Evolutionary conservation across 2,329 filamentous ascomycete genomes (phyloP), one percentile per base, ranked within the genome.

Genomic region (Botrytis galanthina): DNA sequence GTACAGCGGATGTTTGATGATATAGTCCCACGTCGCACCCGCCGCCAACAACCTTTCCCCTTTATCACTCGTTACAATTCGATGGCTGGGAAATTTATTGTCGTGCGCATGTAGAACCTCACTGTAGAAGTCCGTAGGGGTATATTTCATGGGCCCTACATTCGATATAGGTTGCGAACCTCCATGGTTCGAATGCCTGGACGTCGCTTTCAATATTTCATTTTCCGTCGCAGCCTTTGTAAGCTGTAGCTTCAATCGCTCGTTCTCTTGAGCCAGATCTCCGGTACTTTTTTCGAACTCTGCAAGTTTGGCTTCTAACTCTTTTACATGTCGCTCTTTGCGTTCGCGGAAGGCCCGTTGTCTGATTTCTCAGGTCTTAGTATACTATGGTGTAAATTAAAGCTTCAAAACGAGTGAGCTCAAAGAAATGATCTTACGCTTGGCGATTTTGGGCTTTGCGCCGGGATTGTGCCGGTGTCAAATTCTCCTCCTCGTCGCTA

Each of bases 331-430:
- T 73, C 91, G 92, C 82, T 98, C 95, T 83, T 98, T 98, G 78
- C 95, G 92, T 83, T 98, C 95, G 75, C 95, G 93, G 82, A 98
- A 98, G 46, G 96, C 95, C 78, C 95, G 92, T 87, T 98, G 96
- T 66, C 95, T 98, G 73, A 26, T 14, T 42, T 42, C n/a, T 54
- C 4, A 54, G 9, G 26, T 44, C 29, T 67, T 57, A 67, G 61
- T 37, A 67, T 32, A 32, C 9, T 42, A 51, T n/a, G 20, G n/a
- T 22, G 37, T 12, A 12, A 29, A 32, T 2, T 35, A 46, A 35
- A 26, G 26, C 66, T 72, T 64, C 72, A 72, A 57, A 32, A 39
- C 4, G 60, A 64, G 70, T 54, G 26, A 64, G 26, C 14, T 42
- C 66, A 44, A 46, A 64, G 67, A 71, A 67, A 63, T n/a, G n/a